phyloP scores from a whole-genome alignment of 257 asterid genomes.

The Thymus quinquecostatus region DNA sequence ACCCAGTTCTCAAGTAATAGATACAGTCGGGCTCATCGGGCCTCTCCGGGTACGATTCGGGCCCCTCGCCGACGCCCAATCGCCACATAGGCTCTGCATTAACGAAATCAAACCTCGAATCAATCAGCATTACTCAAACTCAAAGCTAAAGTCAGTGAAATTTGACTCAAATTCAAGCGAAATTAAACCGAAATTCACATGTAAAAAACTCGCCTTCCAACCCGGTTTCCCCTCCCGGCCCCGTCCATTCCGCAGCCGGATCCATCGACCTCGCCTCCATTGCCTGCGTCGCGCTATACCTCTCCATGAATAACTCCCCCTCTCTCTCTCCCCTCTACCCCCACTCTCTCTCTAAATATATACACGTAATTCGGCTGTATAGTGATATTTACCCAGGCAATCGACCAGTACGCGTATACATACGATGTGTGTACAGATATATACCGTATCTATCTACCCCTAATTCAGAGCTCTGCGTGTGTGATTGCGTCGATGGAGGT shows the following conservation, averaged over 20 bases:
- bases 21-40: conserved; percentile 84
- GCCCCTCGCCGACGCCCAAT: conserved; percentile 64
- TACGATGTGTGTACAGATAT: conserved; percentile 10
- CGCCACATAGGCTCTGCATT: conserved; percentile 98
- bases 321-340: background rate
- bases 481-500: conserved; percentile 35
- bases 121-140: conserved; percentile 42
- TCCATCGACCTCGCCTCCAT: conserved; percentile 62
- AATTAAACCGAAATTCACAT: conserved; percentile 46
- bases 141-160: conserved; percentile 33
- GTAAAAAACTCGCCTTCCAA: conserved; percentile 59
- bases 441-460: conserved; percentile 14
- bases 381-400: conserved; percentile 28
- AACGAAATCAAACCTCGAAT: conserved; percentile 38
- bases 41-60: conserved; percentile 87
- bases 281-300: conserved; percentile 55
- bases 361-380: conserved; percentile 18
- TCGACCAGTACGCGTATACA: conserved; percentile 18
- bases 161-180: conserved; percentile 45
- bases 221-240: conserved; percentile 64
- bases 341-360: conserved; percentile 16
- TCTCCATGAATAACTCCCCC: conserved; percentile 49
- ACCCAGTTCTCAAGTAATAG: conserved; percentile 91
- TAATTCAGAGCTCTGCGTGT: conserved; percentile 22
- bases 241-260: conserved; percentile 70